Evolutionary conservation across 805 yeast species (phyloP).

Genomic region (Nakazawaea laoshanensis): DNA sequence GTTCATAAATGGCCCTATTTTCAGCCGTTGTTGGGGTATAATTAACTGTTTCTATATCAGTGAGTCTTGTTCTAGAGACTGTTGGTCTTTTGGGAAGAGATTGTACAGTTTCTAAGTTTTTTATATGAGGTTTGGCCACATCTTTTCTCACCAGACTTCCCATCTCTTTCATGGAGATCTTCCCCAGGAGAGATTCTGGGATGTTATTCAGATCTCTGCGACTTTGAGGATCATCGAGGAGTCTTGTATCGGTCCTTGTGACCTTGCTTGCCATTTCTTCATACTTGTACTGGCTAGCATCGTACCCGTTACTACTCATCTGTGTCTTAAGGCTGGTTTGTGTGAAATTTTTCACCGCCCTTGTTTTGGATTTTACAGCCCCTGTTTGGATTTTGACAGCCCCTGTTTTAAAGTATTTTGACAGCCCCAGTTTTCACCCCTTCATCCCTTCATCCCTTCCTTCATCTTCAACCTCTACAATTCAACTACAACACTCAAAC

Average conservation of each 20-base stretch:
- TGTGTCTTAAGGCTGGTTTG: conserved; percentile 1
- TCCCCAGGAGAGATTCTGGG: conserved; percentile 70
- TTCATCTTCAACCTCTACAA: not conserved
- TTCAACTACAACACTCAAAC: no score
- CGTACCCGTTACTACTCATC: not conserved
- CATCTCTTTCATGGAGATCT: conserved; percentile 60
- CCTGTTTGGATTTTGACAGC: no score
- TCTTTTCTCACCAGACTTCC: conserved; percentile 36
- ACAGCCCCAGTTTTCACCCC: no score
- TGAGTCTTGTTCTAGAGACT: conserved; percentile 11
- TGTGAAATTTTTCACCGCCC: no score
- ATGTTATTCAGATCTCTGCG: conserved; percentile 42
- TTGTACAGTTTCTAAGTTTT: conserved; percentile 10
- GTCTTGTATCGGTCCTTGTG: conserved; percentile 45
- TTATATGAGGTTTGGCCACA: conserved; percentile 11
- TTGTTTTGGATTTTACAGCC: no score
- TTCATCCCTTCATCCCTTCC: not conserved
- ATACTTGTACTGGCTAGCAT: conserved; percentile 35
- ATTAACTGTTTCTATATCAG: conserved; percentile 37
- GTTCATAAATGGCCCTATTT: conserved; percentile 42
- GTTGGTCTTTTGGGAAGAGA: conserved; percentile 8
- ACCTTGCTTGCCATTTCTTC: conserved; percentile 78
- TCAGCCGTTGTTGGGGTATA: conserved; percentile 58
- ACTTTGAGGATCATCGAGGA: conserved; percentile 30
- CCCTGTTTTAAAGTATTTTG: no score